phyloP scores from a whole-genome alignment of 495 filamentous ascomycete genomes.

The Neurospora hispaniola region DNA sequence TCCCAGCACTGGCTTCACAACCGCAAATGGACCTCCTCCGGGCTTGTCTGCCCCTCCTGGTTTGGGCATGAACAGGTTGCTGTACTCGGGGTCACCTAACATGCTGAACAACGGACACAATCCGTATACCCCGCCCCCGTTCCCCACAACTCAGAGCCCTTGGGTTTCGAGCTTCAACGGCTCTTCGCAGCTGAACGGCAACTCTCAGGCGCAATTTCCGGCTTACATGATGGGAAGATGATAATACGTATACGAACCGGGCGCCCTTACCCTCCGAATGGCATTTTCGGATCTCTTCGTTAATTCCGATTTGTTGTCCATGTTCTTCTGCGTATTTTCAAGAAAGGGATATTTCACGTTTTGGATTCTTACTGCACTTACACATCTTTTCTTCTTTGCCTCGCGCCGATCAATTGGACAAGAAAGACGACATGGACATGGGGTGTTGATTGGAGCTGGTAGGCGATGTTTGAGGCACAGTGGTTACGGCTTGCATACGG shows the following conservation, averaged over 20 bases:
- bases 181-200: constrained; percentile 10
- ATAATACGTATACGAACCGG: not conserved
- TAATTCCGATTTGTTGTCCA: constrained; percentile 3
- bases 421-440: constrained; percentile 7
- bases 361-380: not conserved
- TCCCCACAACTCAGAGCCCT: constrained; percentile 12
- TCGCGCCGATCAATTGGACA: constrained; percentile 7
- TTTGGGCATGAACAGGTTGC: constrained; percentile 35
- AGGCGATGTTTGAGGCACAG: constrained; percentile 1
- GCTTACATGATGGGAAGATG: constrained; percentile 25
- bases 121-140: constrained; percentile 12
- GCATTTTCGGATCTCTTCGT: not conserved
- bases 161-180: constrained; percentile 18
- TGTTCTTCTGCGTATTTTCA: not conserved
- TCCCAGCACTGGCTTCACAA: constrained; percentile 49
- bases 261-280: not conserved
- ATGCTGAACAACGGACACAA: constrained; percentile 7
- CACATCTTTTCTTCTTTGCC: not conserved
- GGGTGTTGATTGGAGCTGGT: constrained; percentile 7
- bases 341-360: not conserved
- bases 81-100: constrained; percentile 15
- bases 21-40: constrained; percentile 65
- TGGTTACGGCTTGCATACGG: constrained; percentile 5
- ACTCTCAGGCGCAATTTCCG: constrained; percentile 12
- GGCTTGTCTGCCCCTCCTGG: constrained; percentile 63